Percentiles rank a stretch among this genome's conserved stretches.
phyloP scores from a whole-genome alignment of 2,329 filamentous ascomycete species.

The Aspergillus awamori region DNA sequence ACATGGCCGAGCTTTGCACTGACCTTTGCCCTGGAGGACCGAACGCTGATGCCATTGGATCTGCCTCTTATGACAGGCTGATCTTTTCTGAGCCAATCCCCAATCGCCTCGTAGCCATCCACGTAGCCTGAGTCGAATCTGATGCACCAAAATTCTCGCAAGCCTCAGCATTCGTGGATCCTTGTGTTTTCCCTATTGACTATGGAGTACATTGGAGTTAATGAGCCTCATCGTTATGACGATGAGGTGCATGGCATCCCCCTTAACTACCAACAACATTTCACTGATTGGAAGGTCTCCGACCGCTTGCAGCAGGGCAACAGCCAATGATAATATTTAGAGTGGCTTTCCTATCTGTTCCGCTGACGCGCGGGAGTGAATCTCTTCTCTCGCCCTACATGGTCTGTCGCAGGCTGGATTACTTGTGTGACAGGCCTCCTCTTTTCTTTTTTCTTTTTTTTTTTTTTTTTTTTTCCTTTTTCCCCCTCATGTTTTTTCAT shows the following conservation, averaged over 20 bases:
- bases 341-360: not conserved
- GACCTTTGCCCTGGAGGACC: not conserved
- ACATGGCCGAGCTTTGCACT: not conserved
- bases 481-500: not conserved
- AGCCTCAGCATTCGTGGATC: not conserved
- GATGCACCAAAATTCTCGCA: not conserved
- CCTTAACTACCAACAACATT: not conserved
- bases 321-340: not conserved
- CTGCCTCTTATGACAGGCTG: not conserved
- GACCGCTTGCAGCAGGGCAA: not conserved
- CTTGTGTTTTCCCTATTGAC: not conserved
- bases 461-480: not conserved
- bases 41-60: not conserved
- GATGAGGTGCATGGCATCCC: conserved; percentile 4
- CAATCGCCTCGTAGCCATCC: conserved; percentile 3
- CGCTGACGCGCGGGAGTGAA: not conserved
- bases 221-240: conserved; percentile 12
- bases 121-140: not conserved
- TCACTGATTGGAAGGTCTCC: conserved; percentile 10
- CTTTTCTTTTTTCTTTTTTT: not conserved
- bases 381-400: not conserved
- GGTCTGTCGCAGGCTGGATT: not conserved
- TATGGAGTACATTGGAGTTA: no score
- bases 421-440: not conserved
- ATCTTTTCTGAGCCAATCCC: not conserved